Evolutionary conservation across 371 early-diverging fungal genomes (phyloP), one percentile per base, ranked within the genome.

Genomic region (Gilbertella persicaria): DNA sequence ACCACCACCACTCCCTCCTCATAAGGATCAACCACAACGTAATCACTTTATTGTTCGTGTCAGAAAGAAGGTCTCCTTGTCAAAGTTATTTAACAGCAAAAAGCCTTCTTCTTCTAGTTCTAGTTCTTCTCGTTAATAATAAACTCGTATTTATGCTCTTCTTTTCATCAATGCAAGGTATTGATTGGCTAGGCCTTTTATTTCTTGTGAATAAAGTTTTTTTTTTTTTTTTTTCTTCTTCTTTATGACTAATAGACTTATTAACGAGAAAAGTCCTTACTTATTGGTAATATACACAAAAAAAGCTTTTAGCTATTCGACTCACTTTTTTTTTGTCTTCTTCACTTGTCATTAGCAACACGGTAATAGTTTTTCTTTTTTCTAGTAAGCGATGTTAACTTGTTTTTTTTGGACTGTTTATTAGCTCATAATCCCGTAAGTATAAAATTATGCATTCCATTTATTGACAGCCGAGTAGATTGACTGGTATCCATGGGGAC

Each of bases 401-500:
- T 38, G 24, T 23, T 14, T 36, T 47, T 24, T 5, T 44, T 26
- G 17, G 21, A 25, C 17, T 41, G 13, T 24, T 51, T 28, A 17
- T 37, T 50, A 77, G 77, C 77, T 17, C 73, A 76, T 46, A 76
- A 76, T 46, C 77, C 77, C 10, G 77, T 75, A 62, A 40, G 60
- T 45, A 17, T n/a, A 30, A 5, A 3, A 37, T 8, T 24, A n/a
- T 24, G 10, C 33, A 5, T 23, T 48, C 19, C 16, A 6, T 13
- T 13, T 24, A 6, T 17, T 12, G 8, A n/a, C n/a, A n/a, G n/a
- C n/a, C 5, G 28, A 3, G 12, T 21, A 78, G 62, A 85, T 88
- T 10, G 83, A 88, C 58, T 88, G 88, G 88, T 84, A 73, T 67
- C 86, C 88, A 24, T 88, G 88, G 88, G 78, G 84, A 4, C 67